Percentiles rank a stretch among this genome's conserved stretches.
These are phyloP conservation scores for Melanomma pulvis-pyrius DNA, from an alignment of 495 filamentous ascomycete species.

Conservation along the genomic window DNA sequence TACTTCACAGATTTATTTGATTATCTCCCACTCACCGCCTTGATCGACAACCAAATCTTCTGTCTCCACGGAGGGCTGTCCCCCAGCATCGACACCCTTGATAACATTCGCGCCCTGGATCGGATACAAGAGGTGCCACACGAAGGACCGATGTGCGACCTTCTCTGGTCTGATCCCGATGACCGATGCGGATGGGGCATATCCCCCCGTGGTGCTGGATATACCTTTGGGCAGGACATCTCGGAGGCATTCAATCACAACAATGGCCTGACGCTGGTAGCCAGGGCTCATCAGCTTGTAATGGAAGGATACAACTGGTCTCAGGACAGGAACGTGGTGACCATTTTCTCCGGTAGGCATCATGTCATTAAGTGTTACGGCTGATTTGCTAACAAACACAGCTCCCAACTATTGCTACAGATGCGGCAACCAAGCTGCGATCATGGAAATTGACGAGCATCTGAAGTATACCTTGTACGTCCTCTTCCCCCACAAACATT, in stretches of 20 bases:
- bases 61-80: slow-evolving; percentile 96
- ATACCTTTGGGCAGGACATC: slow-evolving; percentile 99
- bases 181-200: slow-evolving; percentile 99
- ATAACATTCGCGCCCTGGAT: slow-evolving; percentile 95
- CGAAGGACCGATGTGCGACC: slow-evolving; percentile 97
- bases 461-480: slow-evolving; percentile 99
- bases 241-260: slow-evolving; percentile 99
- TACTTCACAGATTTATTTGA: slow-evolving; percentile 99
- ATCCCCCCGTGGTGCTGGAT: slow-evolving; percentile 92
- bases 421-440: slow-evolving; percentile 97
- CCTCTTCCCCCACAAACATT: not conserved
- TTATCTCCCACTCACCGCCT: slow-evolving; percentile 94
- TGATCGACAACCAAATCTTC: slow-evolving; percentile 99
- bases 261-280: slow-evolving; percentile 94
- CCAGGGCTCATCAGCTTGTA: slow-evolving; percentile 91
- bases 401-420: slow-evolving; percentile 98
- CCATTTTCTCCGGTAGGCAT: slow-evolving; percentile 90
- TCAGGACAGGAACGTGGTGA: slow-evolving; percentile 94
- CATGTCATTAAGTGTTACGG: not conserved
- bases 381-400: slow-evolving; percentile 45
- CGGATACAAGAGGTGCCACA: slow-evolving; percentile 98
- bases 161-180: slow-evolving; percentile 97
- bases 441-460: slow-evolving; percentile 99
- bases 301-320: slow-evolving; percentile 99
- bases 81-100: slow-evolving; percentile 95